phyloP scores from a whole-genome alignment of 2,329 filamentous ascomycete species.

The Fusarium sulawesiense region DNA sequence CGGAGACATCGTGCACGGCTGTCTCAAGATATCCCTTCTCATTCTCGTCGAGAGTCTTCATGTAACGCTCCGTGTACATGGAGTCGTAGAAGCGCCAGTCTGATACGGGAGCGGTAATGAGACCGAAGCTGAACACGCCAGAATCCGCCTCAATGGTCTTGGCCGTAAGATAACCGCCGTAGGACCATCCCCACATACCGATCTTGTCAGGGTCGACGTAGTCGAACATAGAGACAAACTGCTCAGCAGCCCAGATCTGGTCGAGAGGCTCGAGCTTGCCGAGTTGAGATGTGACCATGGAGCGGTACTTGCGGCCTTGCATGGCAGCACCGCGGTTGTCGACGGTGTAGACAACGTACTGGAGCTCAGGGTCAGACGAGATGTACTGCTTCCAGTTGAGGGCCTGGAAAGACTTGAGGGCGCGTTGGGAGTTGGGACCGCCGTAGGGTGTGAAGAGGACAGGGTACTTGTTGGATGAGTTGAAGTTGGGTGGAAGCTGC shows the following conservation, averaged over 20 bases:
- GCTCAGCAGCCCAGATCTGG: constrained; percentile 73
- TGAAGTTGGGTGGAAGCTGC: constrained; percentile 72
- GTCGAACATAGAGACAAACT: constrained; percentile 60
- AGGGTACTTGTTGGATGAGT: constrained; percentile 71
- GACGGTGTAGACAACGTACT: constrained; percentile 75
- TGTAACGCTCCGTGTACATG: constrained; percentile 79
- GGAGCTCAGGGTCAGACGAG: constrained; percentile 73
- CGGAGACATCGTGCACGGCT: constrained; percentile 66
- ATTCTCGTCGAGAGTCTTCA: constrained; percentile 71
- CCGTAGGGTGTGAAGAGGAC: constrained; percentile 76
- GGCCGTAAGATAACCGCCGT: constrained; percentile 72
- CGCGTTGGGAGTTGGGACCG: constrained; percentile 72
- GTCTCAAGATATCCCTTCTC: constrained; percentile 69
- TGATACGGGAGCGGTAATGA: constrained; percentile 73
- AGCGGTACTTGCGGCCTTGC: constrained; percentile 72
- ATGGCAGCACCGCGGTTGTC: constrained; percentile 75
- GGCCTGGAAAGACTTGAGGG: constrained; percentile 65
- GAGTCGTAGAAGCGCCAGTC: constrained; percentile 79
- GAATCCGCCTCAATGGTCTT: constrained; percentile 74
- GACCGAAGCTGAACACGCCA: constrained; percentile 69
- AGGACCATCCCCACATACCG: constrained; percentile 77
- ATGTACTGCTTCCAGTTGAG: constrained; percentile 72
- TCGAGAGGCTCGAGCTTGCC: constrained; percentile 73
- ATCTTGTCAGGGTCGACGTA: constrained; percentile 70
- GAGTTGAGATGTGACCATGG: constrained; percentile 67